Evolutionary conservation across 805 yeast genomes (phyloP).

Genomic region (Cyberlindnera subsufficiens): DNA sequence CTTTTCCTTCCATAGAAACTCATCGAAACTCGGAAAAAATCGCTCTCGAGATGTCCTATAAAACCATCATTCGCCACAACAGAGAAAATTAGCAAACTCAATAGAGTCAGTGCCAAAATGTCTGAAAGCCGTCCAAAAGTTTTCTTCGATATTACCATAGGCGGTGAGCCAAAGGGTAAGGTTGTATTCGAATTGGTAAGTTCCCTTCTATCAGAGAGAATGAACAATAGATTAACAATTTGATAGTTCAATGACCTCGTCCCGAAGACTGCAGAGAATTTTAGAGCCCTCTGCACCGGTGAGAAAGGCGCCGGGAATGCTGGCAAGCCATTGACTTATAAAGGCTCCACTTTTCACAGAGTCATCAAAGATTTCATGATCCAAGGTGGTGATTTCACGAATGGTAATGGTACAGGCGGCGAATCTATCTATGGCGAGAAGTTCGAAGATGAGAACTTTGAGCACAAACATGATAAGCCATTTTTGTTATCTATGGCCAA

Average conservation of each 20-base stretch:
- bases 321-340: conserved; percentile 68
- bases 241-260: conserved; percentile 52
- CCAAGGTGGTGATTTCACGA: conserved; percentile 93
- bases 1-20: background rate
- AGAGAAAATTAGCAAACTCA: background rate
- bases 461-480: conserved; percentile 71
- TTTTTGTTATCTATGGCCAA: conserved; percentile 94
- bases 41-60: too few relatives aligned
- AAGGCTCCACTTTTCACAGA: conserved; percentile 89
- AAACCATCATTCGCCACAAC: too few relatives aligned
- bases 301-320: conserved; percentile 61
- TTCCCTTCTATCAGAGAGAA: conserved; percentile 13
- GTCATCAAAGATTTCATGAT: conserved; percentile 86
- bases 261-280: conserved; percentile 87
- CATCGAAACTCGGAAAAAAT: background rate
- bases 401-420: conserved; percentile 70
- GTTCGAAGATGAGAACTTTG: conserved; percentile 87
- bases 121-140: conserved; percentile 41
- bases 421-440: conserved; percentile 80
- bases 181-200: conserved; percentile 62
- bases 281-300: conserved; percentile 84
- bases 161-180: conserved; percentile 65
- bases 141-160: conserved; percentile 75
- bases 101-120: conserved; percentile 6
- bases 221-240: background rate